These are phyloP conservation scores for Lepidium sativum DNA, from an alignment of 345 rosid genomes.

Conservation along the genomic window DNA sequence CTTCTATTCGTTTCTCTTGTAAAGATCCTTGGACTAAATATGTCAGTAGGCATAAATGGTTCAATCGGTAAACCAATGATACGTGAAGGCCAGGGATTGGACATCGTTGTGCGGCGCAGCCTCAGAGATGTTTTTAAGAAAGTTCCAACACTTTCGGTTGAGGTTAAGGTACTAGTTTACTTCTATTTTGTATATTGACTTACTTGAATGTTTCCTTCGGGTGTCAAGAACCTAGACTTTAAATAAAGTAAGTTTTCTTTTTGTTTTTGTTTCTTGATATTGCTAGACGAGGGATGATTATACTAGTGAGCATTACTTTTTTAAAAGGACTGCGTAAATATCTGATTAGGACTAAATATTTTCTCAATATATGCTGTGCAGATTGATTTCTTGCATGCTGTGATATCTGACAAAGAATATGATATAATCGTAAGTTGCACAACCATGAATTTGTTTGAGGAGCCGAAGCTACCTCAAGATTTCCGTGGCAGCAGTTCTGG, in stretches of 20 bases:
- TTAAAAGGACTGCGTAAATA: constrained; percentile 2
- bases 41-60: constrained; percentile 86
- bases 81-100: constrained; percentile 80
- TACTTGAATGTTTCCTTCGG: neutral
- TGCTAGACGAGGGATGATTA: constrained; percentile 1
- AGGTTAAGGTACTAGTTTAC: constrained; percentile 61
- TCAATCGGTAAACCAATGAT: constrained; percentile 79
- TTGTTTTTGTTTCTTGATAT: neutral
- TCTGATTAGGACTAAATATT: neutral
- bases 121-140: constrained; percentile 90
- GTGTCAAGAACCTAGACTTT: constrained; percentile 8
- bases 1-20: constrained; percentile 17
- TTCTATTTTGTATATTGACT: constrained; percentile 3
- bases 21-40: constrained; percentile 90
- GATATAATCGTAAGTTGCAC: constrained; percentile 64
- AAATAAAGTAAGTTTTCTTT: neutral
- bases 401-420: constrained; percentile 89
- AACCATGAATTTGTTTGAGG: constrained; percentile 66
- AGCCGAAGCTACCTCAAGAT: constrained; percentile 81
- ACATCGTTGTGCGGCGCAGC: constrained; percentile 80
- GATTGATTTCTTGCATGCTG: constrained; percentile 81
- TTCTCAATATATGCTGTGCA: constrained; percentile 32
- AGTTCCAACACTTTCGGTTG: constrained; percentile 86
- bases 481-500: constrained; percentile 75
- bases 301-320: neutral